Evolutionary conservation across 129 eudicot species (phyloP).

Genomic region (sunflower (Helianthus annuus)): DNA sequence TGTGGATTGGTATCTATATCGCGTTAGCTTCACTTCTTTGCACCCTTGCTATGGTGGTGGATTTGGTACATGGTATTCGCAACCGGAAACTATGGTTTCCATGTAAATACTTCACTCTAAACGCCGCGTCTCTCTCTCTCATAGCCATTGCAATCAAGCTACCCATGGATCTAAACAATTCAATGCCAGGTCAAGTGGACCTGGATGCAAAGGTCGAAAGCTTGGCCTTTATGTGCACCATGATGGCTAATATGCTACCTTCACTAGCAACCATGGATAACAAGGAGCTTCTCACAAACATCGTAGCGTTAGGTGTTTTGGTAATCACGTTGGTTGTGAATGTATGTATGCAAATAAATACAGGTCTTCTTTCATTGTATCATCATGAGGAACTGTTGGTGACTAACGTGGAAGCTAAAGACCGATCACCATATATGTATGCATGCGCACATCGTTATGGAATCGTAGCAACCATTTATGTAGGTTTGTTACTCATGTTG

Average conservation of each 20-base stretch:
- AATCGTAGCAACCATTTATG: not conserved
- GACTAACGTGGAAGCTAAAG: not conserved
- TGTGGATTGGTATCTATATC: constrained; percentile 2
- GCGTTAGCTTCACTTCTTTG: not conserved
- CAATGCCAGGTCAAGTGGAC: not conserved
- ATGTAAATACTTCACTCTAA: not conserved
- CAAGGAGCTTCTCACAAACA: not conserved
- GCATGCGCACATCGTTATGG: not conserved
- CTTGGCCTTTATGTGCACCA: constrained; percentile 2
- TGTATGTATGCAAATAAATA: not conserved
- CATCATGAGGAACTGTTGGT: not conserved
- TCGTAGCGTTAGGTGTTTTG: not conserved
- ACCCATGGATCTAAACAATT: not conserved
- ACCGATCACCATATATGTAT: not conserved
- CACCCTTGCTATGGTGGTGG: constrained; percentile 1
- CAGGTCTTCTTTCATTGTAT: not conserved
- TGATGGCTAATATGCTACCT: not conserved
- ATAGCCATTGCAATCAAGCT: not conserved
- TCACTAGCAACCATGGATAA: constrained; percentile 7
- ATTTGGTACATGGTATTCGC: not conserved
- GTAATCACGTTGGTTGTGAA: constrained; percentile 2
- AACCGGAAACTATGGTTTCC: not conserved
- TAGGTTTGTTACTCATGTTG: constrained; percentile 1
- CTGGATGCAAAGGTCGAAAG: not conserved
- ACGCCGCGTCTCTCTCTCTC: not conserved